Evolutionary conservation across 108 stramenopile genomes (phyloP).

Genomic region (Skeletonema potamos): DNA sequence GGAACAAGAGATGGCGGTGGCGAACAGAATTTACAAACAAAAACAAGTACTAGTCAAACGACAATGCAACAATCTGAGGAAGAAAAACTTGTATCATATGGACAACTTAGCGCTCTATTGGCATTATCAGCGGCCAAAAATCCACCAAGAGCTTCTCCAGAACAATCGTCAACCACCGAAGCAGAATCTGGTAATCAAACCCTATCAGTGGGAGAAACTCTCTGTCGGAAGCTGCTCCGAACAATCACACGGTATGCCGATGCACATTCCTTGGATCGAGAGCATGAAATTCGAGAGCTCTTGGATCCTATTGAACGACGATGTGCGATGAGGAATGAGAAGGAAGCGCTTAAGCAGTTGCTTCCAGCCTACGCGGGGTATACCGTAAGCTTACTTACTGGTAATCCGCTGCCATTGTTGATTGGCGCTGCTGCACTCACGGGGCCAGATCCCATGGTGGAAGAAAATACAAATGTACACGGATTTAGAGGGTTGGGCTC

Average conservation of each 20-base stretch:
- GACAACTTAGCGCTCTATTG: slow-evolving; percentile 58
- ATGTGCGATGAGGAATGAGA: slow-evolving; percentile 30
- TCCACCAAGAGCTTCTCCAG: slow-evolving; percentile 18
- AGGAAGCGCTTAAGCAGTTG: slow-evolving; percentile 34
- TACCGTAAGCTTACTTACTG: slow-evolving; percentile 40
- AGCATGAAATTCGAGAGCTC: slow-evolving; percentile 50
- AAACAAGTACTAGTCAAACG: not conserved
- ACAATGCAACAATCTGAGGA: not conserved
- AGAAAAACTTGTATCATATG: slow-evolving; percentile 53
- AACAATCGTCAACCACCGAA: not conserved
- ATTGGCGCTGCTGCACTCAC: slow-evolving; percentile 35
- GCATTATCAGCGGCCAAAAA: slow-evolving; percentile 59
- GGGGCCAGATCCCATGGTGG: slow-evolving; percentile 27
- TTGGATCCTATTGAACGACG: slow-evolving; percentile 42
- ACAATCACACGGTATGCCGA: slow-evolving; percentile 49
- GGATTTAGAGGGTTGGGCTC: slow-evolving; percentile 27
- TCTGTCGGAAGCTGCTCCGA: slow-evolving; percentile 50
- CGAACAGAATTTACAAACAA: not conserved
- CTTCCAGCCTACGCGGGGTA: slow-evolving; percentile 43
- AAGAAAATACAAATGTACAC: slow-evolving; percentile 35
- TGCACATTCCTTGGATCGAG: slow-evolving; percentile 44
- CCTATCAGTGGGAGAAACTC: slow-evolving; percentile 27
- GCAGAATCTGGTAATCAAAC: not conserved
- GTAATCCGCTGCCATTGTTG: slow-evolving; percentile 50
- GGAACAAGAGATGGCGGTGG: not conserved